Base-by-base conservation (phyloP, 73 alveolate genomes). In the Paramecium pentaurelia region DNA sequence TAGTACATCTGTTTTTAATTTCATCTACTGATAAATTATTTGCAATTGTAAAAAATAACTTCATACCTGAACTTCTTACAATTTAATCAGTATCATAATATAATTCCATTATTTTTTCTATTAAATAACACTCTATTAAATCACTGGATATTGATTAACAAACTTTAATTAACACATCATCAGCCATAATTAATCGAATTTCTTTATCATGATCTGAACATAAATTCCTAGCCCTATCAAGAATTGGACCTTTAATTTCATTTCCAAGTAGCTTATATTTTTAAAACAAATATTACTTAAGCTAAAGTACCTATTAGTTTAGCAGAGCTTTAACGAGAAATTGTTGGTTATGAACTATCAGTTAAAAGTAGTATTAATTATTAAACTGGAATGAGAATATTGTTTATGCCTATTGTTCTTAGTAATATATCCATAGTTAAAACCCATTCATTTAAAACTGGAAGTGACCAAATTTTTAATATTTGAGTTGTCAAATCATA, bases 191-290 rank as follows among this genome's bases (percentile, higher is more conserved):
- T 8, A 71, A 38, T 71, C 94, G 45, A 20, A 89, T 68, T 89
- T 89, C 94, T 12, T 47, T 71, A 36, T 89, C 94, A 40, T 89
- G 92, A 71, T 89, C 94, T 25, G 77, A 38, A 73, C 94, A 89
- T 51, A 89, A 89, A 45, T 16, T 71, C 68, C 94, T 89, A 20
- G 94, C 86, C 32, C 94, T 89, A 71, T 89, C 94, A 27, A 89
- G 51, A n/a, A 89, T 12, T 20, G 94, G 86, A 18, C 94, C 94
- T 71, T 89, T 89, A 4, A 89, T 71, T 32, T 44, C 88, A 68
- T 89, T 49, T 12, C 51, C 71, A 27, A 73, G 83, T 4, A 87
- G 77, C 93, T 87, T 34, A 68, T 27, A 12, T 34, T 30, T 60
- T 22, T 38, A 86, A 36, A 28, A 1, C 9, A 40, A 2, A 12